A percentile compares a stretch with the other conserved stretches of the same genome.
These are phyloP conservation scores for Omphalotus guepiniiformis DNA, from an alignment of 768 basidiomycete species.

Conservation along the genomic window DNA sequence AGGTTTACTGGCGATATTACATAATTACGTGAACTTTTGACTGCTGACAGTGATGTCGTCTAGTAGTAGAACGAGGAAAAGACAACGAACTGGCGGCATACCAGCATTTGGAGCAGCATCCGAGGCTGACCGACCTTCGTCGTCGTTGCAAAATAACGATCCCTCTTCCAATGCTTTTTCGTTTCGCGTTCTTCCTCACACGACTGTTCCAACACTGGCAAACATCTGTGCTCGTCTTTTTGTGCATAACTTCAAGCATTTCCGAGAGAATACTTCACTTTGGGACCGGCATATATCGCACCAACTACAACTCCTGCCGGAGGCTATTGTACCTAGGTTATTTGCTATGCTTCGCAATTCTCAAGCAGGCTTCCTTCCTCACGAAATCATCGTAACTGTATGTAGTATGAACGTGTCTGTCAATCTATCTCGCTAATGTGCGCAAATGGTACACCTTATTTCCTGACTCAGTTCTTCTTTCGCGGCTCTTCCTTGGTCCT, in stretches of 20 bases:
- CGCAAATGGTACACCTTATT: not conserved
- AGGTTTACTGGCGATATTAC: too few species aligned
- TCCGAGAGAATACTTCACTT: slow-evolving; percentile 32
- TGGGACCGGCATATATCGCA: slow-evolving; percentile 36
- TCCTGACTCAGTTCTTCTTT: slow-evolving; percentile 47
- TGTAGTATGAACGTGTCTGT: slow-evolving; percentile 10
- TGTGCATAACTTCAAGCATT: slow-evolving; percentile 35
- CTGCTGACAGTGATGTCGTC: not conserved
- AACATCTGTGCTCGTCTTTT: slow-evolving; percentile 50
- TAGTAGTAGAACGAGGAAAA: slow-evolving; percentile 22
- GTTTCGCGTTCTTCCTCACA: slow-evolving; percentile 32
- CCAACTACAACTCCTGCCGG: slow-evolving; percentile 48
- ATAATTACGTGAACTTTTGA: too few species aligned
- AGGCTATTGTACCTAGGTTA: slow-evolving; percentile 43
- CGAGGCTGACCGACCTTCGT: slow-evolving; percentile 35
- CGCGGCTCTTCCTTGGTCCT: slow-evolving; percentile 48
- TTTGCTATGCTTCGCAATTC: slow-evolving; percentile 46
- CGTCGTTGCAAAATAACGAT: slow-evolving; percentile 19
- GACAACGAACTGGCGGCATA: slow-evolving; percentile 18
- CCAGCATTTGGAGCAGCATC: slow-evolving; percentile 39
- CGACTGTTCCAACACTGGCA: slow-evolving; percentile 39
- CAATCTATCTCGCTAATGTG: not conserved
- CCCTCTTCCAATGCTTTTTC: slow-evolving; percentile 53
- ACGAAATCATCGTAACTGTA: slow-evolving; percentile 55
- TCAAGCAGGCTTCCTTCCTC: slow-evolving; percentile 48